Percentiles rank a stretch among this genome's conserved stretches.
Evolutionary conservation across 768 basidiomycete species (phyloP).

Genomic region (Strobilomyces dryophilus): DNA sequence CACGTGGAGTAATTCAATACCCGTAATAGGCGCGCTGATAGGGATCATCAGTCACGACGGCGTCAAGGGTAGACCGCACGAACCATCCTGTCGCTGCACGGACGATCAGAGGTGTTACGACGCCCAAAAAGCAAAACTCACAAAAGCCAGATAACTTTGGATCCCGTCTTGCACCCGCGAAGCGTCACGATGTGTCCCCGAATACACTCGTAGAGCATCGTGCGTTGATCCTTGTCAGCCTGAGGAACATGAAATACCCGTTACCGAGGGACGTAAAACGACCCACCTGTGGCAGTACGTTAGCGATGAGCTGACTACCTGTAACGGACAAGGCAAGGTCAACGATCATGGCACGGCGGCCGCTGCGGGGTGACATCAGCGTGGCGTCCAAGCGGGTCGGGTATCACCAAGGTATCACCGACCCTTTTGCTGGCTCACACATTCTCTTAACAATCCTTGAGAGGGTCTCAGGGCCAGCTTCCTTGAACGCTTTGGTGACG

Average conservation of each 20-base stretch:
- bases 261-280: not conserved
- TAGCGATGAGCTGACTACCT: slow-evolving; percentile 83
- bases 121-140: slow-evolving; percentile 24
- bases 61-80: slow-evolving; percentile 6
- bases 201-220: slow-evolving; percentile 79
- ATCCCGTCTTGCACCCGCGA: slow-evolving; percentile 88
- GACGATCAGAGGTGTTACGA: slow-evolving; percentile 2
- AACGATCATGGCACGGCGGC: slow-evolving; percentile 80
- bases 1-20: slow-evolving; percentile 34
- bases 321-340: slow-evolving; percentile 81
- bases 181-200: slow-evolving; percentile 84
- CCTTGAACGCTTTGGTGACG: slow-evolving; percentile 81
- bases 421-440: slow-evolving; percentile 87
- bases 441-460: slow-evolving; percentile 73
- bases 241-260: slow-evolving; percentile 25
- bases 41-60: slow-evolving; percentile 13
- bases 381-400: not conserved
- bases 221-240: slow-evolving; percentile 86
- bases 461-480: slow-evolving; percentile 73
- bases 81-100: slow-evolving; percentile 56
- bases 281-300: slow-evolving; percentile 69
- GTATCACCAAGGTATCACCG: slow-evolving; percentile 24
- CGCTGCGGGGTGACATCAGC: slow-evolving; percentile 34
- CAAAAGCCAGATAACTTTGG: slow-evolving; percentile 91
- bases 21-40: slow-evolving; percentile 61